phyloP scores from a whole-genome alignment of 805 yeast genomes.

The Saccharomycopsis microspora region DNA sequence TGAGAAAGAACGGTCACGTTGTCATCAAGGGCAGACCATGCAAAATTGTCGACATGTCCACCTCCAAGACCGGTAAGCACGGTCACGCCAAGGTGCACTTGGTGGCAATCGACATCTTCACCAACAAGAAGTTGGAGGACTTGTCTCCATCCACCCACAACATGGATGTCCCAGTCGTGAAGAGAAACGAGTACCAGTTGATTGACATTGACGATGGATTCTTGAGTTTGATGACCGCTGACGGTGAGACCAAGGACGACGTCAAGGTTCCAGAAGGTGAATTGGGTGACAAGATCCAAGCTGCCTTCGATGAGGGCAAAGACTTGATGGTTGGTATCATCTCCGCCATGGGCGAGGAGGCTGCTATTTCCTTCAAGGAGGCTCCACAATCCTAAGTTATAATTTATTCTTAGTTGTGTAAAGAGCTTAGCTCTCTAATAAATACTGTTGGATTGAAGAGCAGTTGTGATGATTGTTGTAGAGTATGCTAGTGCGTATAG shows the following conservation, averaged over 20 bases:
- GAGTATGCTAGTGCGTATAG: too few species aligned
- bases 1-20: conserved; percentile 99
- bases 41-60: conserved; percentile 99
- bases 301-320: conserved; percentile 96
- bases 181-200: conserved; percentile 92
- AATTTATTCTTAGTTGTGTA: neutral
- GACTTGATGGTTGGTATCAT: conserved; percentile 94
- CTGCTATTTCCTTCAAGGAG: conserved; percentile 97
- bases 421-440: neutral
- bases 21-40: conserved; percentile 98
- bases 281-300: conserved; percentile 84
- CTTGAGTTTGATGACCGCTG: conserved; percentile 92
- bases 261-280: conserved; percentile 98
- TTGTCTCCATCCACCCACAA: conserved; percentile 99
- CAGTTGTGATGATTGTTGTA: too few species aligned
- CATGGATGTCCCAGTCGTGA: conserved; percentile 98
- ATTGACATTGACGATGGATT: conserved; percentile 97
- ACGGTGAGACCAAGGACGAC: conserved; percentile 99
- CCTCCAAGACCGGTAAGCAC: conserved; percentile 99
- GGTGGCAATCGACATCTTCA: conserved; percentile 98
- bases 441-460: too few species aligned
- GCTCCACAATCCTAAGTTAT: conserved; percentile 61
- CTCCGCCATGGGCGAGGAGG: conserved; percentile 99
- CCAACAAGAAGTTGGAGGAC: conserved; percentile 98
- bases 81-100: conserved; percentile 99